A percentile compares a stretch with the other conserved stretches of the same genome.
Evolutionary conservation across 2,329 filamentous ascomycete genomes (phyloP).

Genomic region (Juglanconis juglandina): DNA sequence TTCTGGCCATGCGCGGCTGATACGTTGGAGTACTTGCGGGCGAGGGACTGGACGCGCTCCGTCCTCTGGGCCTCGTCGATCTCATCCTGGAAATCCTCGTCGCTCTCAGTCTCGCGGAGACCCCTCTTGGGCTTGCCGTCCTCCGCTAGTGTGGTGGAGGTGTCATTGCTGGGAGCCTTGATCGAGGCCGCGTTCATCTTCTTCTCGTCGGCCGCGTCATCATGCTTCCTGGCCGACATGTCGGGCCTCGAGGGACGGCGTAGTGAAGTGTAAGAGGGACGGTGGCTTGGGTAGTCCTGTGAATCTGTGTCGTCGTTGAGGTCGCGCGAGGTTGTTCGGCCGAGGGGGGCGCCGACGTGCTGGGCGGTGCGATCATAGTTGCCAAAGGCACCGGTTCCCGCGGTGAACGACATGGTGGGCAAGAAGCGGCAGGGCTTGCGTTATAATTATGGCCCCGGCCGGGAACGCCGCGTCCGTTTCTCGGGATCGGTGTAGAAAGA

Average conservation of each 20-base stretch:
- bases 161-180: constrained; percentile 15
- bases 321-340: constrained; percentile 22
- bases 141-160: constrained; percentile 18
- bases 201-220: constrained; percentile 18
- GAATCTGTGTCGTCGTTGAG: constrained; percentile 22
- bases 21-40: constrained; percentile 49
- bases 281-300: background rate
- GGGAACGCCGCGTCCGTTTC: background rate
- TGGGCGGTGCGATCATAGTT: constrained; percentile 49
- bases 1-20: constrained; percentile 36
- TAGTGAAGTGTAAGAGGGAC: background rate
- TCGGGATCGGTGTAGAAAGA: background rate
- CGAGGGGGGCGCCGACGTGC: constrained; percentile 35
- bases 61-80: constrained; percentile 37
- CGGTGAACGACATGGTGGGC: constrained; percentile 38
- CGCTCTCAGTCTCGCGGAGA: constrained; percentile 28
- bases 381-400: constrained; percentile 37
- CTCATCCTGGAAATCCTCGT: constrained; percentile 33
- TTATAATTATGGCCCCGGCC: background rate
- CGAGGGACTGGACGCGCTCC: constrained; percentile 51
- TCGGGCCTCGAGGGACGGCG: background rate
- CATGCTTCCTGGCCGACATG: background rate
- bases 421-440: background rate
- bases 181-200: constrained; percentile 16
- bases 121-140: constrained; percentile 23